A percentile compares a stretch with the other conserved stretches of the same genome.
Evolutionary conservation across 345 rosid species (phyloP).

Genomic region (Lumnitzera littorea): DNA sequence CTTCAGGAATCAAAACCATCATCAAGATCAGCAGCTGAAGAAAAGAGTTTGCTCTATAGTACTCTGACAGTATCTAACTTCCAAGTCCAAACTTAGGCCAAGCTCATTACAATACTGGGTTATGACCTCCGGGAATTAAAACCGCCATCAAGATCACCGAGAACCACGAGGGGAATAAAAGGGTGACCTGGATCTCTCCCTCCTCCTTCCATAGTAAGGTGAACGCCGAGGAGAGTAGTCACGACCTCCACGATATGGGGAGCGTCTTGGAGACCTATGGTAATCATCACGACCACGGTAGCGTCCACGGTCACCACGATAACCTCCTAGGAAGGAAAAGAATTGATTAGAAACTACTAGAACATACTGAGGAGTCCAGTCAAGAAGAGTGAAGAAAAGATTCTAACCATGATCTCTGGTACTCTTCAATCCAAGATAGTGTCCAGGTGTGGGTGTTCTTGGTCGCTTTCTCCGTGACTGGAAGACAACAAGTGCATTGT

Average conservation of each 20-base stretch:
- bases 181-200: conserved; percentile 56
- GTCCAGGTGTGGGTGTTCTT: conserved; percentile 98
- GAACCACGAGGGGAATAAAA: conserved; percentile 47
- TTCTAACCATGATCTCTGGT: conserved; percentile 63
- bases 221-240: conserved; percentile 46
- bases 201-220: conserved; percentile 68
- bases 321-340: conserved; percentile 19
- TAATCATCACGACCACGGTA: conserved; percentile 54
- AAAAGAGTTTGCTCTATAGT: too few relatives aligned
- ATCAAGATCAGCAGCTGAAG: too few relatives aligned
- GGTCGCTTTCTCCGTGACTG: conserved; percentile 98
- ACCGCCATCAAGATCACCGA: conserved; percentile 5
- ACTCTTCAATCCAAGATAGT: conserved; percentile 93
- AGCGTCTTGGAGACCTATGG: conserved; percentile 74
- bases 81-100: too few relatives aligned
- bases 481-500: conserved; percentile 18
- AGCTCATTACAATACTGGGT: too few relatives aligned
- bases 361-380: not conserved
- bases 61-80: too few relatives aligned
- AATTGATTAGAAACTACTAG: not conserved
- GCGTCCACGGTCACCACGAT: conserved; percentile 61
- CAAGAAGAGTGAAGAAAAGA: not conserved
- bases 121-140: too few relatives aligned
- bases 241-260: conserved; percentile 56
- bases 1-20: too few relatives aligned